Evolutionary conservation across 2,329 filamentous ascomycete genomes (phyloP).

Genomic region (Sclerotinia trifoliorum): DNA sequence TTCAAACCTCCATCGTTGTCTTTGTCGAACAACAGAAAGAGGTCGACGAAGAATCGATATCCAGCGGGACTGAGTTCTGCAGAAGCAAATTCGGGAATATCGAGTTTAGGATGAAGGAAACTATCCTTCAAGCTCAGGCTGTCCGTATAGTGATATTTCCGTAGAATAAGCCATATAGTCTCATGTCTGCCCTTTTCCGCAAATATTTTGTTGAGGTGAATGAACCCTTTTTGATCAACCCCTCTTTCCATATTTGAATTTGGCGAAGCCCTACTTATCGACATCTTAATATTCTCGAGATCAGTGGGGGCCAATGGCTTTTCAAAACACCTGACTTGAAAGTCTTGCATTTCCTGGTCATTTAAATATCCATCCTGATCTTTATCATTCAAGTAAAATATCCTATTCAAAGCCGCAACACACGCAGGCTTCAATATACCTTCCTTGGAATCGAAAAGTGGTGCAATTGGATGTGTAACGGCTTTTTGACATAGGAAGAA

Average conservation of each 20-base stretch:
- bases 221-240: constrained; percentile 78
- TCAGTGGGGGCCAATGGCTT: constrained; percentile 80
- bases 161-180: constrained; percentile 95
- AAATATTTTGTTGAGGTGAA: constrained; percentile 92
- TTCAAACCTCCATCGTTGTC: constrained; percentile 96
- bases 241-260: constrained; percentile 64
- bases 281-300: constrained; percentile 85
- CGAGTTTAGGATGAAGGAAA: constrained; percentile 90
- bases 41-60: constrained; percentile 95
- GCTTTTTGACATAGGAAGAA: constrained; percentile 99
- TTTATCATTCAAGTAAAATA: constrained; percentile 95
- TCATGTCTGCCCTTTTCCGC: constrained; percentile 97
- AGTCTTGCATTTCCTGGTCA: constrained; percentile 85
- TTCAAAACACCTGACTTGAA: constrained; percentile 89
- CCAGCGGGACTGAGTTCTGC: constrained; percentile 91
- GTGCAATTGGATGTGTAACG: constrained; percentile 94
- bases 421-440: constrained; percentile 82
- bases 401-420: constrained; percentile 77
- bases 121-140: constrained; percentile 87
- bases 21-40: constrained; percentile 93
- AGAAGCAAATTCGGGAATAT: constrained; percentile 87
- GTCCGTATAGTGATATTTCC: constrained; percentile 95
- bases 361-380: constrained; percentile 93
- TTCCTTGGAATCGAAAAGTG: constrained; percentile 96
- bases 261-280: constrained; percentile 69